Evolutionary conservation across 345 rosid genomes (phyloP).

Genomic region (Hibiscus mutabilis): DNA sequence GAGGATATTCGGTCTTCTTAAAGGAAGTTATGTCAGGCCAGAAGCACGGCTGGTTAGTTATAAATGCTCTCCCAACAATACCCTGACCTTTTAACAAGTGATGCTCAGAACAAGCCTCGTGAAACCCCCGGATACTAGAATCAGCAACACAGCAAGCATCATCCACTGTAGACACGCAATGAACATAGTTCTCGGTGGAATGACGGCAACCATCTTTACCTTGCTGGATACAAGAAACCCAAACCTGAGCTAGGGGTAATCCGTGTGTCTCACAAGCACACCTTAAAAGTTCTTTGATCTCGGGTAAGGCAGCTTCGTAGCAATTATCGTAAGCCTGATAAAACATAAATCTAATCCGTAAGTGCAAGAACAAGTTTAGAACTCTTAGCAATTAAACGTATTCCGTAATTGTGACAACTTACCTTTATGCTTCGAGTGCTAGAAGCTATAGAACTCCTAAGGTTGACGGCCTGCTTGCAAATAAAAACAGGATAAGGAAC

Average conservation of each 20-base stretch:
- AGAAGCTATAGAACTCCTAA: conserved; percentile 53
- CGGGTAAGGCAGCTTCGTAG: conserved; percentile 70
- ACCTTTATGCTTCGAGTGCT: conserved; percentile 45
- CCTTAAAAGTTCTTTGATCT: conserved; percentile 63
- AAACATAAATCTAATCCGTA: conserved; percentile 13
- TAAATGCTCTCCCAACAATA: conserved; percentile 74
- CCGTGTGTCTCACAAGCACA: conserved; percentile 65
- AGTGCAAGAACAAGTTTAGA: conserved; percentile 1
- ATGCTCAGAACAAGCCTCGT: conserved; percentile 89
- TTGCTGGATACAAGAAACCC: conserved; percentile 75
- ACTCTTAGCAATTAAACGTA: not conserved
- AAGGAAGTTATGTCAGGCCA: conserved; percentile 55
- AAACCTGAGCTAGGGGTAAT: conserved; percentile 78
- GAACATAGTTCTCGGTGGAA: conserved; percentile 58
- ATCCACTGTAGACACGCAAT: conserved; percentile 79
- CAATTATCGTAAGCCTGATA: conserved; percentile 42
- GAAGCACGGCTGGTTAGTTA: conserved; percentile 87
- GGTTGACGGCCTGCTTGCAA: conserved; percentile 71
- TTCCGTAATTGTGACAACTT: conserved; percentile 18
- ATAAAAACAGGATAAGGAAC: not conserved
- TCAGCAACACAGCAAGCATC: conserved; percentile 62
- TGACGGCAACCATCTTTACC: conserved; percentile 77
- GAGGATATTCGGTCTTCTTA: conserved; percentile 71
- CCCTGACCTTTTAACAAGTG: conserved; percentile 93
- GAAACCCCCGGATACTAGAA: conserved; percentile 51